These are phyloP conservation scores for Phytophthora chlamydospora DNA, from an alignment of 352 stramenopile species.

Conservation along the genomic window DNA sequence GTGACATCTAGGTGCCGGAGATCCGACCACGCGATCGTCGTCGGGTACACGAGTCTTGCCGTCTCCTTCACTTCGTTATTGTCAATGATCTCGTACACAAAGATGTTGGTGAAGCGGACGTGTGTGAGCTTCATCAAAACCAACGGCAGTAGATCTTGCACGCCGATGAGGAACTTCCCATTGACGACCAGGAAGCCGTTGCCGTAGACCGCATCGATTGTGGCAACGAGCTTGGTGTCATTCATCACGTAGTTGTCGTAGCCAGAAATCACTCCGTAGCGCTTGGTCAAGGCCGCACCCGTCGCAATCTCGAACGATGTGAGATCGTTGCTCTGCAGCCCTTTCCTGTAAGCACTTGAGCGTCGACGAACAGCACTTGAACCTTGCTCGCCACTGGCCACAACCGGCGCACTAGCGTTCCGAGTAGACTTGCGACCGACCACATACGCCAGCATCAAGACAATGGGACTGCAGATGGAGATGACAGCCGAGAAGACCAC, in stretches of 20 bases:
- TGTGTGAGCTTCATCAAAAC: constrained; percentile 45
- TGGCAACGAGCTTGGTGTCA: constrained; percentile 27
- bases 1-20: constrained; percentile 27
- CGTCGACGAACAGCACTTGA: neutral
- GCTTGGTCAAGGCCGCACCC: constrained; percentile 27
- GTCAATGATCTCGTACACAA: constrained; percentile 30
- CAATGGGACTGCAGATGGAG: constrained; percentile 28
- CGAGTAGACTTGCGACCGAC: constrained; percentile 19
- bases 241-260: constrained; percentile 34
- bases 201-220: constrained; percentile 44
- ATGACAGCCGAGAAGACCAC: constrained; percentile 25
- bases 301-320: constrained; percentile 34
- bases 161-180: constrained; percentile 39
- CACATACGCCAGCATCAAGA: constrained; percentile 29
- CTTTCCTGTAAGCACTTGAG: constrained; percentile 16
- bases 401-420: neutral
- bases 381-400: neutral
- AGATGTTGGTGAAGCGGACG: constrained; percentile 43
- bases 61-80: constrained; percentile 27
- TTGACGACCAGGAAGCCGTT: constrained; percentile 49
- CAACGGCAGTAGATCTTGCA: constrained; percentile 35
- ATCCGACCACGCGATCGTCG: constrained; percentile 37
- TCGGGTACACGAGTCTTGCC: constrained; percentile 36
- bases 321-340: constrained; percentile 7
- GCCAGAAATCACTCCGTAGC: constrained; percentile 24